Evolutionary conservation across 306 rosid species (phyloP).

Genomic region (Oemleria cerasiformis): DNA sequence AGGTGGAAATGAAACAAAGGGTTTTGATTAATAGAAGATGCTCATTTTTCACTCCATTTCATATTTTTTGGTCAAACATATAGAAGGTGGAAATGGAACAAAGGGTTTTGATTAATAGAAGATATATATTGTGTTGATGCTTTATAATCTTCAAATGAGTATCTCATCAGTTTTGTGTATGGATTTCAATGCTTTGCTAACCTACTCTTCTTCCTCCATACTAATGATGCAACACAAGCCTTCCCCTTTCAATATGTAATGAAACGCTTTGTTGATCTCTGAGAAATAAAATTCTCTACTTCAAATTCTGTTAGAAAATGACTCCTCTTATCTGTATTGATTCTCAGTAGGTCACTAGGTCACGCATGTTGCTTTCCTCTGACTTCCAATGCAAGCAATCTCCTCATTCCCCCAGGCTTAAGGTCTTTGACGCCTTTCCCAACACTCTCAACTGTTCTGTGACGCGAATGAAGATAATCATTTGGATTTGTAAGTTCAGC

Average conservation of each 20-base stretch:
- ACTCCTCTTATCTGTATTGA: constrained; percentile 32
- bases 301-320: background rate
- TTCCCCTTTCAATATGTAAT: too few species aligned
- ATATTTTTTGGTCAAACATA: background rate
- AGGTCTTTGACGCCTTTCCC: constrained; percentile 34
- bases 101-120: background rate
- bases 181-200: background rate
- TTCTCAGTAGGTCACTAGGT: constrained; percentile 19
- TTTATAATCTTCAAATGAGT: background rate
- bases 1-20: background rate
- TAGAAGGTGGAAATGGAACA: background rate
- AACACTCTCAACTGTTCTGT: constrained; percentile 43
- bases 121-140: background rate
- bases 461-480: background rate
- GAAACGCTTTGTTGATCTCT: too few species aligned
- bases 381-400: constrained; percentile 40
- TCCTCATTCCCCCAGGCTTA: constrained; percentile 34
- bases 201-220: too few species aligned
- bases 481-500: background rate
- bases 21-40: background rate
- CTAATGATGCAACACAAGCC: too few species aligned
- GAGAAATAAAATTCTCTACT: too few species aligned
- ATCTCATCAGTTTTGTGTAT: background rate
- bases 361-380: constrained; percentile 43
- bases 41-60: constrained; percentile 21